phyloP scores from a whole-genome alignment of 192 early-diverging fungal genomes.

The Mortierella hygrophila region DNA sequence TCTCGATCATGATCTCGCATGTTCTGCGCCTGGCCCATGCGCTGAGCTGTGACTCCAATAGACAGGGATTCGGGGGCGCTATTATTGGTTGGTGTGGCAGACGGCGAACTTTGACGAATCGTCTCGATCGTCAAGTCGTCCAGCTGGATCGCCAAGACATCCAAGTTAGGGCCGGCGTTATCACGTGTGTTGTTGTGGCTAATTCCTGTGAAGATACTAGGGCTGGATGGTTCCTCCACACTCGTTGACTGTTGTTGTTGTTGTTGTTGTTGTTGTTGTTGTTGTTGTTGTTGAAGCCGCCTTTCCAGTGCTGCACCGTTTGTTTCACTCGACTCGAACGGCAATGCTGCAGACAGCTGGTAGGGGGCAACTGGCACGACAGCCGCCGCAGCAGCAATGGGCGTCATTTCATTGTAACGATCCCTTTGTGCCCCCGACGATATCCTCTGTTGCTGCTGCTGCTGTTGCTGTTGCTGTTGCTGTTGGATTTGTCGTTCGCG shows the following conservation, averaged over 20 bases:
- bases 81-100: neutral
- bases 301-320: neutral
- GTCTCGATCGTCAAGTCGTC: neutral
- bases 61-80: neutral
- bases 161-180: neutral
- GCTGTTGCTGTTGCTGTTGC: conserved; percentile 25
- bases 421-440: neutral
- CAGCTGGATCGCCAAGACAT: neutral
- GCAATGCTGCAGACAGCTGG: neutral
- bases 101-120: neutral
- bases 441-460: conserved; percentile 16
- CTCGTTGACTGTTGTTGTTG: neutral
- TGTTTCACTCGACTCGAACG: neutral
- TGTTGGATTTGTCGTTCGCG: conserved; percentile 39
- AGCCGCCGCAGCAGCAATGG: neutral
- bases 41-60: neutral
- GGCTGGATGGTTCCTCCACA: neutral
- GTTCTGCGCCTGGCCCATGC: neutral
- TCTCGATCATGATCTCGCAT: neutral
- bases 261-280: conserved; percentile 15
- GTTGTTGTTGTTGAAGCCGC: neutral
- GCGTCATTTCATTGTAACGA: neutral
- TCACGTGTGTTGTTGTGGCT: neutral
- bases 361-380: neutral
- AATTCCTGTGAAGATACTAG: neutral